These are phyloP conservation scores for Erysiphe pulchra DNA, from an alignment of 2,329 filamentous ascomycete genomes.

Conservation along the genomic window DNA sequence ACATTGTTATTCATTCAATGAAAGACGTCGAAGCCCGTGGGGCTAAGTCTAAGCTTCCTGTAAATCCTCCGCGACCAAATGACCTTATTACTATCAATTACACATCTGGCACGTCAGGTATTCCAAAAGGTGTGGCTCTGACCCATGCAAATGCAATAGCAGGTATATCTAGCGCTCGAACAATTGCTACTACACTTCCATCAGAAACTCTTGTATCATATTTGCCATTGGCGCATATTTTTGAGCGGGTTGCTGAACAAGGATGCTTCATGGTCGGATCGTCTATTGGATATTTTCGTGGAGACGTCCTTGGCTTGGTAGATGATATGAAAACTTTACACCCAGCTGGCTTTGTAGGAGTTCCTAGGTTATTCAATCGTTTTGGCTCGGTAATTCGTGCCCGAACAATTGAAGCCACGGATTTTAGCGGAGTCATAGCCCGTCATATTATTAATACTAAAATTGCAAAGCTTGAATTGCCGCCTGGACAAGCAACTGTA, in stretches of 20 bases:
- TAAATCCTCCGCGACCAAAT: slow-evolving; percentile 43
- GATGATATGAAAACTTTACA: slow-evolving; percentile 77
- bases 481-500: slow-evolving; percentile 50
- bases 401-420: slow-evolving; percentile 52
- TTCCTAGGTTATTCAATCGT: slow-evolving; percentile 76
- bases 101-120: slow-evolving; percentile 63
- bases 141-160: slow-evolving; percentile 63
- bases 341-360: slow-evolving; percentile 64
- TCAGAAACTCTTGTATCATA: slow-evolving; percentile 56
- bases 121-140: slow-evolving; percentile 62
- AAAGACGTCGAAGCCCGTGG: slow-evolving; percentile 62
- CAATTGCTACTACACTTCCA: slow-evolving; percentile 21
- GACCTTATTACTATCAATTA: slow-evolving; percentile 82
- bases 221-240: slow-evolving; percentile 84
- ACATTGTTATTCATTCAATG: slow-evolving; percentile 58
- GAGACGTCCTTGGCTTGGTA: slow-evolving; percentile 61
- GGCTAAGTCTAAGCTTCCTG: slow-evolving; percentile 37
- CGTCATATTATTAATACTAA: slow-evolving; percentile 60
- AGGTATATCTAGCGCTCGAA: slow-evolving; percentile 34
- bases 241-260: slow-evolving; percentile 65
- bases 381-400: slow-evolving; percentile 65
- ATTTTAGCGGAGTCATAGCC: slow-evolving; percentile 58
- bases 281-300: slow-evolving; percentile 77
- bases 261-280: slow-evolving; percentile 43
- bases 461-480: slow-evolving; percentile 48